phyloP scores from a whole-genome alignment of 164 flowering plant species.

The Paratinospora sagittata region DNA sequence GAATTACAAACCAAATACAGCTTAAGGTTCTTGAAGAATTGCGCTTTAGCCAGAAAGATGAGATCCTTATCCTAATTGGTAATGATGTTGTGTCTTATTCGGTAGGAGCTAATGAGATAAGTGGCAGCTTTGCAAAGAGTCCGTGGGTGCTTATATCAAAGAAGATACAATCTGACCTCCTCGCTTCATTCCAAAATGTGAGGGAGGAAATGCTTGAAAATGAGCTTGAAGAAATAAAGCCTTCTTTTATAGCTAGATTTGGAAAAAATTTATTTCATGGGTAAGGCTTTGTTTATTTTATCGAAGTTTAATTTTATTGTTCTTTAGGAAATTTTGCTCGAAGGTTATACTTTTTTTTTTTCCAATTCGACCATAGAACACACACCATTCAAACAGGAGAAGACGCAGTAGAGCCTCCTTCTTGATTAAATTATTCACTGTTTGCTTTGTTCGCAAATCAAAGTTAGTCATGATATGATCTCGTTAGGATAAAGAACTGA shows the following conservation, averaged over 20 bases:
- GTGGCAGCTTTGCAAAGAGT: conserved; percentile 9
- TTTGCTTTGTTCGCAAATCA: too few species aligned
- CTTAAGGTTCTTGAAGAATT: too few species aligned
- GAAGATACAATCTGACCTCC: conserved; percentile 28
- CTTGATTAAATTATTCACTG: too few species aligned
- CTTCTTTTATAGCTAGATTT: conserved; percentile 34
- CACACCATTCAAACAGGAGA: too few species aligned
- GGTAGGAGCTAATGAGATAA: conserved; percentile 14
- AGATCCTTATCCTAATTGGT: neutral
- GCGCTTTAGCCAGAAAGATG: neutral
- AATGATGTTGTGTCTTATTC: neutral
- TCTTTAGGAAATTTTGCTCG: neutral
- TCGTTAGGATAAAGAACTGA: too few species aligned
- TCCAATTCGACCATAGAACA: too few species aligned
- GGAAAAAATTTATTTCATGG: conserved; percentile 37
- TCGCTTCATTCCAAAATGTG: conserved; percentile 22
- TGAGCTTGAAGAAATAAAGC: conserved; percentile 21
- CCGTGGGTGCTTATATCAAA: conserved; percentile 29
- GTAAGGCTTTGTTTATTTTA: conserved; percentile 16
- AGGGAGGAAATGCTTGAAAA: conserved; percentile 21
- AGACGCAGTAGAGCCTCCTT: too few species aligned
- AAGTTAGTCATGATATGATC: too few species aligned
- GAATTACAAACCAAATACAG: too few species aligned
- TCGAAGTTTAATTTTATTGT: neutral
- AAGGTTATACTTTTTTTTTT: too few species aligned